Evolutionary conservation across 495 filamentous ascomycete species (phyloP).

Genomic region (Tuber calosporum): DNA sequence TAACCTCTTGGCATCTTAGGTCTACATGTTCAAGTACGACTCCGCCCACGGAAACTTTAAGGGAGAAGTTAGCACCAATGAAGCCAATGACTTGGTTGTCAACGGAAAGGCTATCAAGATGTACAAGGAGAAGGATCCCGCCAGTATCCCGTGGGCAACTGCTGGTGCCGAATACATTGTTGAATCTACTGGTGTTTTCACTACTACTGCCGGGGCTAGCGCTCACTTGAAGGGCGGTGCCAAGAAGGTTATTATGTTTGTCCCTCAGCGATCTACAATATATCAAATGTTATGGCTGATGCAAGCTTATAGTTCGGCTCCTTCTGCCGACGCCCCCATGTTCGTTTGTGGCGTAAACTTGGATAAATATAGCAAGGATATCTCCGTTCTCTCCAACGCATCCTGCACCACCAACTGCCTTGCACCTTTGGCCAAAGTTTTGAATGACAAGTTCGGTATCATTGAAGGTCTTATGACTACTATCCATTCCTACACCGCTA

Average conservation of each 20-base stretch:
- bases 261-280: slow-evolving; percentile 3
- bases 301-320: slow-evolving; percentile 60
- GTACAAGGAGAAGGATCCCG: slow-evolving; percentile 87
- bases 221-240: slow-evolving; percentile 97
- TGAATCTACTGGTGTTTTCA: slow-evolving; percentile 99
- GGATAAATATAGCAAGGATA: slow-evolving; percentile 76
- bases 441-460: slow-evolving; percentile 95
- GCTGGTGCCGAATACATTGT: slow-evolving; percentile 92
- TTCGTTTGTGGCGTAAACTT: slow-evolving; percentile 99
- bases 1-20: slow-evolving; percentile 48
- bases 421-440: slow-evolving; percentile 96
- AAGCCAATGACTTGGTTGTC: slow-evolving; percentile 64
- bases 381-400: slow-evolving; percentile 94
- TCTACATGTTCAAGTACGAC: slow-evolving; percentile 99
- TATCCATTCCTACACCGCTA: slow-evolving; percentile 98
- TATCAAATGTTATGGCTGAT: slow-evolving; percentile 7
- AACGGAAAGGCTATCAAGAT: slow-evolving; percentile 96
- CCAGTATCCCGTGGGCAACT: slow-evolving; percentile 82
- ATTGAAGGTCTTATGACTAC: slow-evolving; percentile 99
- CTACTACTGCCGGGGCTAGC: slow-evolving; percentile 89
- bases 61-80: slow-evolving; percentile 68
- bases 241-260: slow-evolving; percentile 92
- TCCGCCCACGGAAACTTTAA: slow-evolving; percentile 95
- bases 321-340: slow-evolving; percentile 98
- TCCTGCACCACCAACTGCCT: slow-evolving; percentile 99